Conservation (phyloP, 305 asterid genomes). For the Fraxinus platypoda region DNA sequence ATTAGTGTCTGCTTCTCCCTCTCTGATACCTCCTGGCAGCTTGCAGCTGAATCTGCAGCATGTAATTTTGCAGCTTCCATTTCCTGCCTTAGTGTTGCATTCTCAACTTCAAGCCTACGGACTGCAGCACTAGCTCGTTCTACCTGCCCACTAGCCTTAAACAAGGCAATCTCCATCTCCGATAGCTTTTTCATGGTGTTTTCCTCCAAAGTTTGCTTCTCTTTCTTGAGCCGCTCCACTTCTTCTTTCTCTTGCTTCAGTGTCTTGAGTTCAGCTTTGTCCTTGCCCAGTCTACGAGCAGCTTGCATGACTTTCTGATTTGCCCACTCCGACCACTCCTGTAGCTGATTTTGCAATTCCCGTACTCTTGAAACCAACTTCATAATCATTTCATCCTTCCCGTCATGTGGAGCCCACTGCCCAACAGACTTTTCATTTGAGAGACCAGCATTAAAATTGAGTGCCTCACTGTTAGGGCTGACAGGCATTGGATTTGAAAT, state of each 20-base stretch:
- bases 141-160: conserved; percentile 81
- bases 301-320: conserved; percentile 98
- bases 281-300: conserved; percentile 80
- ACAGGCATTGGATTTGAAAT: conserved; percentile 52
- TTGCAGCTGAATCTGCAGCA: conserved; percentile 71
- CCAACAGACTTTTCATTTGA: conserved; percentile 39
- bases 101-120: conserved; percentile 70
- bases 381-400: conserved; percentile 76
- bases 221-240: conserved; percentile 80
- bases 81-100: conserved; percentile 57
- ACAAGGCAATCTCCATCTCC: conserved; percentile 83
- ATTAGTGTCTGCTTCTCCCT: conserved; percentile 71
- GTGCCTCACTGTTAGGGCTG: conserved; percentile 39
- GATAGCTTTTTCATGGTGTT: conserved; percentile 71
- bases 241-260: conserved; percentile 88
- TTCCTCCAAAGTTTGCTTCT: conserved; percentile 73
- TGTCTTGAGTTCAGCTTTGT: conserved; percentile 75
- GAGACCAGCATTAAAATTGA: conserved; percentile 33
- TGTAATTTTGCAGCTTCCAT: conserved; percentile 75
- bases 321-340: conserved; percentile 97
- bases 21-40: conserved; percentile 67
- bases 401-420: conserved; percentile 57
- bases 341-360: conserved; percentile 75
- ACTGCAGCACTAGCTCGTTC: conserved; percentile 71
- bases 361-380: conserved; percentile 64